Evolutionary conservation across 2,329 filamentous ascomycete species (phyloP), one percentile per base, ranked within the genome.

Genomic region (Alternaria panax): DNA sequence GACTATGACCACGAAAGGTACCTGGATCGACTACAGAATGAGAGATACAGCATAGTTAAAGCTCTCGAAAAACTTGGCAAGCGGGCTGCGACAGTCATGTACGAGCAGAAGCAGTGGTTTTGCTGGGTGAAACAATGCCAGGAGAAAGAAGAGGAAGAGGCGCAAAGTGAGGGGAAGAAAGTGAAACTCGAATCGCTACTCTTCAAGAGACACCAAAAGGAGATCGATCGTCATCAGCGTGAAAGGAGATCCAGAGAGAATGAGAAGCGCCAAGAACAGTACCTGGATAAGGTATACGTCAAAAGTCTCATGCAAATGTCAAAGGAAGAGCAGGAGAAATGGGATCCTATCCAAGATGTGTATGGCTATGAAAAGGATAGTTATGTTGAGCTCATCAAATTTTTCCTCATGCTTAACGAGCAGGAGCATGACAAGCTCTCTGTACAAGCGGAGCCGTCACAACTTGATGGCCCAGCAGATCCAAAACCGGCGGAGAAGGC

Each of bases 321-420:
- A 24, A 76, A 77, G 27, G 75, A 77, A 24, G 78, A 77, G 58
- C 63, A 72, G 38, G 68, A 70, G 24, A 72, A 78, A 36, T 84
- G 82, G 81, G 82, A 84, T 71, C 82, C 81, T 7, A 82, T 83
- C 50, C 80, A 83, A 34, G 80, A 84, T 64, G 74, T 82, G 2
- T 62, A 81, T 40, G 79, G 82, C 59, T 79, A 82, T 38, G 80
- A 82, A 50, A 75, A 79, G 12, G 78, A 72, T 22, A 79, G 72
- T 59, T 84, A 81, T 54, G 70, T 83, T 30, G 78, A 81, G 59
- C 72, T 82, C 16, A 81, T 83, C 60, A 79, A 77, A 50, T 79
- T 80, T 54, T 81, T 83, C 59, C 65, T 84, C 38, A 82, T 81
- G 81, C 71, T 80, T 46, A 71, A 72, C 32, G 69, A 70, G 3